Percentiles rank a stretch among this genome's conserved stretches.
These are phyloP conservation scores for Eimeria sp. DNA, from an alignment of 169 alveolate species.

Conservation along the genomic window DNA sequence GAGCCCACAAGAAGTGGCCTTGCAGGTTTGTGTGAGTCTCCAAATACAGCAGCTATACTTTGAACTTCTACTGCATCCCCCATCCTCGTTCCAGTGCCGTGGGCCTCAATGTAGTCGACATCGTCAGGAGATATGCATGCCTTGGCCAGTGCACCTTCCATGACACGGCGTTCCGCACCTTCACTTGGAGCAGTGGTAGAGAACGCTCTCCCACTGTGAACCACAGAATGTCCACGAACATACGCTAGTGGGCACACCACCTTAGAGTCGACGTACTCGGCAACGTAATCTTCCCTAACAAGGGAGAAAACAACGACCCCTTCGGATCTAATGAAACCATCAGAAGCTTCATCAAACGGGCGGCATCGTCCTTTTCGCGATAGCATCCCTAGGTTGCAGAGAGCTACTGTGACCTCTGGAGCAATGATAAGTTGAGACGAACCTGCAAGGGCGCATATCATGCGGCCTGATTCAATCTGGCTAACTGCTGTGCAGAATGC, in stretches of 20 bases:
- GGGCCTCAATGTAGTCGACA: conserved; percentile 87
- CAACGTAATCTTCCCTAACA: conserved; percentile 58
- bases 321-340: conserved; percentile 88
- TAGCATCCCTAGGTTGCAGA: conserved; percentile 88
- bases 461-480: conserved; percentile 59
- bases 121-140: conserved; percentile 83
- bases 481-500: conserved; percentile 85
- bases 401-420: conserved; percentile 86
- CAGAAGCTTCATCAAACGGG: conserved; percentile 88
- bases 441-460: conserved; percentile 87
- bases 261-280: conserved; percentile 59
- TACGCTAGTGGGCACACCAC: conserved; percentile 80
- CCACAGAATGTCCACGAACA: conserved; percentile 85
- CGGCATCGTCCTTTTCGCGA: conserved; percentile 85
- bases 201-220: conserved; percentile 86
- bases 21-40: conserved; percentile 81
- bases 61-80: conserved; percentile 90
- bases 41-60: conserved; percentile 87
- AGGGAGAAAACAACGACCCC: conserved; percentile 85
- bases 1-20: conserved; percentile 87
- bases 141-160: conserved; percentile 82
- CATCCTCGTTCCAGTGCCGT: conserved; percentile 90
- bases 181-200: conserved; percentile 89
- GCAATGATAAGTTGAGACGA: conserved; percentile 86
- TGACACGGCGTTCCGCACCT: conserved; percentile 85